Conservation (phyloP, 768 basidiomycete species). For the Holtermanniella nyarrowii region DNA sequence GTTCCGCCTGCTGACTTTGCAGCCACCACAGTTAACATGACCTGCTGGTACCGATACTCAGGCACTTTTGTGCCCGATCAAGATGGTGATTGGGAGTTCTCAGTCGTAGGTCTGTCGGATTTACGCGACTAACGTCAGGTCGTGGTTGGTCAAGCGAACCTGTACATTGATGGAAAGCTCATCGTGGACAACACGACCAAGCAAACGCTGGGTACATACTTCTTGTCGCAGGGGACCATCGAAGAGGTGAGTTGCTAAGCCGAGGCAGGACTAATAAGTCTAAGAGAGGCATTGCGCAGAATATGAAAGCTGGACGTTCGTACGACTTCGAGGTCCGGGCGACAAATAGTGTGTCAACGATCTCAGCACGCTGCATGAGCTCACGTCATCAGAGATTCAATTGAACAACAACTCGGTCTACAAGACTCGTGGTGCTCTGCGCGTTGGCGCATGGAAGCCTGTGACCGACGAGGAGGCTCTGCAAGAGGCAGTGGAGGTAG, state of each 20-base stretch:
- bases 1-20: conserved; percentile 57
- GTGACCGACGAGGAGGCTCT: conserved; percentile 52
- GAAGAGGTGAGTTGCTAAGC: neutral
- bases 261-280: neutral
- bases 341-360: neutral
- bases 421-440: neutral
- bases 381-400: neutral
- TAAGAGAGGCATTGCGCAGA: neutral
- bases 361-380: neutral
- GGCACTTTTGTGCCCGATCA: conserved; percentile 48
- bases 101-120: conserved; percentile 5
- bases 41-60: conserved; percentile 52
- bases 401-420: neutral
- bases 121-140: neutral
- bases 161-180: conserved; percentile 23
- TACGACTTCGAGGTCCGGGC: conserved; percentile 19
- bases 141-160: conserved; percentile 16
- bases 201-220: conserved; percentile 10
- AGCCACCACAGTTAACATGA: conserved; percentile 49
- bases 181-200: conserved; percentile 31
- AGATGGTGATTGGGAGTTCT: conserved; percentile 46
- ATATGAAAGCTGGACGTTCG: conserved; percentile 11
- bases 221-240: conserved; percentile 3
- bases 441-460: conserved; percentile 1
- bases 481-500: conserved; percentile 50